Conservation (phyloP, 225 moss, liverwort and hornwort species). For the Bryoerythrophyllum caledonicum region DNA sequence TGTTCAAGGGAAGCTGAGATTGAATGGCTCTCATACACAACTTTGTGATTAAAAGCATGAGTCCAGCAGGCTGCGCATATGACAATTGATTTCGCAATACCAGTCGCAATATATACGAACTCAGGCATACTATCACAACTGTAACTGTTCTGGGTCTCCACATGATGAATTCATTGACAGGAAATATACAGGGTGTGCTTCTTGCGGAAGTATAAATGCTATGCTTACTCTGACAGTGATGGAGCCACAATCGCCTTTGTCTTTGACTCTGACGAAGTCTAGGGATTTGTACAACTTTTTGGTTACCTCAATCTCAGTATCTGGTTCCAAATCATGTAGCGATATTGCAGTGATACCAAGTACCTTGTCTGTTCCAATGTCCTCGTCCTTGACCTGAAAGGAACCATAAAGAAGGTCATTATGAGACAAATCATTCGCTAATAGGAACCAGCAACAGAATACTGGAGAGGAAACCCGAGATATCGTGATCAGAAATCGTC, state of each 20-base stretch:
- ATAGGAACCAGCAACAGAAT: conserved; percentile 30
- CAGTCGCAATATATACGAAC: too few relatives aligned
- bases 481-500: background rate
- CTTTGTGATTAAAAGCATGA: too few relatives aligned
- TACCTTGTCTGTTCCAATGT: conserved; percentile 72
- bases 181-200: background rate
- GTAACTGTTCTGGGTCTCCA: too few relatives aligned
- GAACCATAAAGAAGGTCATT: conserved; percentile 10
- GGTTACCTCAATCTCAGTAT: conserved; percentile 51
- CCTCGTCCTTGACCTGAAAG: conserved; percentile 79
- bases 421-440: background rate
- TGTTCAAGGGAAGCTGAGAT: too few relatives aligned
- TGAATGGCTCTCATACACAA: too few relatives aligned
- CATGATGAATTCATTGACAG: too few relatives aligned
- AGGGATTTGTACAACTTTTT: conserved; percentile 54
- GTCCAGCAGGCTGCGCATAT: too few relatives aligned
- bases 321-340: conserved; percentile 54
- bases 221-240: conserved; percentile 78
- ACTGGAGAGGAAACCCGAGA: conserved; percentile 10
- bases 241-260: conserved; percentile 85
- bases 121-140: background rate
- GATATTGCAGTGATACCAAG: conserved; percentile 66
- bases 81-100: too few relatives aligned
- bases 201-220: too few relatives aligned
- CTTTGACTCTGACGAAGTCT: conserved; percentile 77